Percentiles rank a stretch among this genome's conserved stretches.
These are phyloP conservation scores for Pleurotus sapidus DNA, from an alignment of 768 basidiomycete genomes.

Conservation along the genomic window DNA sequence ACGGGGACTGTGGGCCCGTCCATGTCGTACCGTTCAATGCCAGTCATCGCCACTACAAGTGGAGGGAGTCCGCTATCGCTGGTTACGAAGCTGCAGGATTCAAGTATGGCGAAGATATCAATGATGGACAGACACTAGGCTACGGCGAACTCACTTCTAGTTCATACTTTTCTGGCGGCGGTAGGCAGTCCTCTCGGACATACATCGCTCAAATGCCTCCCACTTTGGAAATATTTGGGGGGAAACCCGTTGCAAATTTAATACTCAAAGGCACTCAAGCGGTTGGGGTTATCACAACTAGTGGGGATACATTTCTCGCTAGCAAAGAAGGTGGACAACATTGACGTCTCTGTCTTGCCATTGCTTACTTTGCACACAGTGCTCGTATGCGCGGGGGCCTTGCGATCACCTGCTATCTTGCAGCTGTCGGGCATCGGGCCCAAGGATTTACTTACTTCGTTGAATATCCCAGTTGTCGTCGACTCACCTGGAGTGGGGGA, in stretches of 20 bases:
- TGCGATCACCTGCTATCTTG: constrained; percentile 1
- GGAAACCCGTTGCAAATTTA: not conserved
- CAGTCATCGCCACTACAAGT: not conserved
- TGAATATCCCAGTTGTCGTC: constrained; percentile 52
- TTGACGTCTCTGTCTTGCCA: not conserved
- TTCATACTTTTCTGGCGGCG: not conserved
- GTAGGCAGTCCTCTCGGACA: not conserved
- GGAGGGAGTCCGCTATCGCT: not conserved
- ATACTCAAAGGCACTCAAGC: not conserved
- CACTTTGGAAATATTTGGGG: not conserved
- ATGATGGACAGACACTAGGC: not conserved
- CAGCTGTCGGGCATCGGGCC: constrained; percentile 61
- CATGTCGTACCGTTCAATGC: not conserved
- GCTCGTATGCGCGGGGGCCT: constrained; percentile 1
- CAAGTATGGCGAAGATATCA: not conserved
- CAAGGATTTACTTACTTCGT: constrained; percentile 45
- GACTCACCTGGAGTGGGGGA: constrained; percentile 75
- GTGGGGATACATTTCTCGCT: not conserved
- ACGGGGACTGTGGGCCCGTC: not conserved
- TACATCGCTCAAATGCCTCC: not conserved
- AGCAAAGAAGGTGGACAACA: not conserved
- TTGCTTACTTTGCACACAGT: not conserved
- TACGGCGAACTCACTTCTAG: not conserved
- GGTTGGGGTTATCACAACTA: not conserved
- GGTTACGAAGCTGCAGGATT: not conserved